A percentile compares a stretch with the other conserved stretches of the same genome.
Conservation (phyloP, 2,329 filamentous ascomycete species). For the Fusarium secorum region DNA sequence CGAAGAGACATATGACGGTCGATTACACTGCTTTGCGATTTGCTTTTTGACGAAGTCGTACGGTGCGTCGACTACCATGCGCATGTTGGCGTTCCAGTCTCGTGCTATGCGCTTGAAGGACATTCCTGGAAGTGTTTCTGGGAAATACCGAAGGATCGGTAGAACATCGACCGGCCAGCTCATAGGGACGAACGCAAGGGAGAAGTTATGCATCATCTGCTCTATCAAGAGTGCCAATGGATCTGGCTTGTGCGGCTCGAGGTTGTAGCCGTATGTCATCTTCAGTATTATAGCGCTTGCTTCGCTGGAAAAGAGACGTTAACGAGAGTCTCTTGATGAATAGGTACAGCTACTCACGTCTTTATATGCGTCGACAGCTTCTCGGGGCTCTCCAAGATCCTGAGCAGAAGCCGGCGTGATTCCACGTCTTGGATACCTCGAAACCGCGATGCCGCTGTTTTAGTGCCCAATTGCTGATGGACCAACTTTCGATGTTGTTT, state of each 20-base stretch:
- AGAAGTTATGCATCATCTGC: neutral
- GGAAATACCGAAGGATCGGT: slow-evolving; percentile 38
- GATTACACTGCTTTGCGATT: slow-evolving; percentile 16
- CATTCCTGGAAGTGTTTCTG: slow-evolving; percentile 38
- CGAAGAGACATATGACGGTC: slow-evolving; percentile 33
- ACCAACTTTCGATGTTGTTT: neutral
- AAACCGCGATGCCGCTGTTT: neutral
- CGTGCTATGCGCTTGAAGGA: slow-evolving; percentile 36
- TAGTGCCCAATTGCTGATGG: neutral
- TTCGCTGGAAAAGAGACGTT: slow-evolving; percentile 1
- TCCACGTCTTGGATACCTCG: neutral
- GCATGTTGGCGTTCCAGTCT: slow-evolving; percentile 26
- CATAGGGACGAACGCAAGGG: neutral
- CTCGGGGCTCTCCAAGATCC: neutral
- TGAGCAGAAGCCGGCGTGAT: neutral
- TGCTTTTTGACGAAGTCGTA: slow-evolving; percentile 38
- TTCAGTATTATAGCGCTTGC: slow-evolving; percentile 32
- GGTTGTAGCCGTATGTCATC: slow-evolving; percentile 41
- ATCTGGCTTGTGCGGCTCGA: slow-evolving; percentile 34
- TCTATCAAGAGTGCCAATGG: slow-evolving; percentile 37
- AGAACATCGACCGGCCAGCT: slow-evolving; percentile 31
- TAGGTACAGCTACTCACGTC: fast-evolving
- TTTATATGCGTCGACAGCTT: neutral
- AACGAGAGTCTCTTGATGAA: fast-evolving
- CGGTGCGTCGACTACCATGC: slow-evolving; percentile 22